Percentiles rank a stretch among this genome's conserved stretches.
These are phyloP conservation scores for Acacia acuminata DNA, from an alignment of 306 rosid genomes.

Conservation along the genomic window DNA sequence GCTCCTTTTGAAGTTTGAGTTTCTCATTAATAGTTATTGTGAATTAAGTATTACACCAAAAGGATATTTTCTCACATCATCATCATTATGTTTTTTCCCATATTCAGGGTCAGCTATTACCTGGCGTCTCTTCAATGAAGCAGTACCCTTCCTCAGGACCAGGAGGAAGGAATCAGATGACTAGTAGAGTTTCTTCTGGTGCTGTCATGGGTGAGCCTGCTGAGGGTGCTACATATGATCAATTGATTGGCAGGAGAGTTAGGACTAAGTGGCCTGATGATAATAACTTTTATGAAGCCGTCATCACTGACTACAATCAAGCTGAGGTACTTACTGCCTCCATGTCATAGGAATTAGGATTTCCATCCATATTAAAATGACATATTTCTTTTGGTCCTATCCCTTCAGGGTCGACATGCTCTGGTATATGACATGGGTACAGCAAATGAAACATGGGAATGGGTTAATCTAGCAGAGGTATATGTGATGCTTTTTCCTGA, in stretches of 20 bases:
- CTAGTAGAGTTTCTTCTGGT: constrained; percentile 61
- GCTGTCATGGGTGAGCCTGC: constrained; percentile 55
- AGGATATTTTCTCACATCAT: background rate
- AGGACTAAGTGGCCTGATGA: constrained; percentile 98
- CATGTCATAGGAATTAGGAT: constrained; percentile 16
- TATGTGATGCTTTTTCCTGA: constrained; percentile 32
- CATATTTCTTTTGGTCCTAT: constrained; percentile 17
- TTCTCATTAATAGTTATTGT: background rate
- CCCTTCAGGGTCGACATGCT: constrained; percentile 78
- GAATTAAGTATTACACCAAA: background rate
- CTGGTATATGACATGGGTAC: constrained; percentile 81
- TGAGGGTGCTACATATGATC: constrained; percentile 60
- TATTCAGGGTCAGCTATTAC: constrained; percentile 52
- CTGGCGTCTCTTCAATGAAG: constrained; percentile 71
- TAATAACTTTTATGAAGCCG: constrained; percentile 94
- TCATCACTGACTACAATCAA: constrained; percentile 74
- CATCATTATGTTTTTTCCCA: constrained; percentile 14
- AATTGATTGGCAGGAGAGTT: constrained; percentile 82
- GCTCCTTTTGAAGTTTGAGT: background rate
- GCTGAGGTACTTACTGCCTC: constrained; percentile 53
- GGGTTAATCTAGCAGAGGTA: constrained; percentile 97
- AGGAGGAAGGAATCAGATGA: constrained; percentile 72
- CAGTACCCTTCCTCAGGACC: constrained; percentile 69
- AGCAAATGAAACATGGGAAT: constrained; percentile 84
- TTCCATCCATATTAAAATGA: constrained; percentile 26